Evolutionary conservation across 768 basidiomycete species (phyloP), one percentile per base, ranked within the genome.

Genomic region (Galerina marginata): DNA sequence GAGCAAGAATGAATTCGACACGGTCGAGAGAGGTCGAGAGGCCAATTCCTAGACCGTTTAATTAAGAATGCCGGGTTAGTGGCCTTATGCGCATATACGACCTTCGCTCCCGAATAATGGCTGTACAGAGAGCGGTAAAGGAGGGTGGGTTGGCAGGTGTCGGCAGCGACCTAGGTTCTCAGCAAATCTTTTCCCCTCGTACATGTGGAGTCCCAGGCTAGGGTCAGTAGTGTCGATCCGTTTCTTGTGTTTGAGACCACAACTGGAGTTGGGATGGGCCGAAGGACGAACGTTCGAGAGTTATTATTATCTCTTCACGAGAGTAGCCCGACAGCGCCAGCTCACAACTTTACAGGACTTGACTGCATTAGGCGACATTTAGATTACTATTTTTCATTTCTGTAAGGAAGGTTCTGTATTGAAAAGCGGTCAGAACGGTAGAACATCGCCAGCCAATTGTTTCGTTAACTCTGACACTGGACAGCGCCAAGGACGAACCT

Each of bases 51-150:
- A 33, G 15, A 33, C n/a, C 15, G 14, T 9, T 44, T 15, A 36
- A 36, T 43, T 33, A 37, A 52, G 36, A 12, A 36, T 37, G 37
- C 50, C 29, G 29, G 29, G 29, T 25, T 20, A 15, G 37, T 25
- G 51, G 36, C 51, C 38, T 16, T 23, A 6, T n/a, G 20, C 14
- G 39, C n/a, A 49, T 29, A 9, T 33, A 33, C 29, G 36, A 3
- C 14, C 40, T 15, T 44, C 26, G 48, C 49, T 52, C 16, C 57
- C 57, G 57, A 58, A 43, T 58, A 58, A 33, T 43, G 57, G 57
- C 57, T 51, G 49, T 58, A 40, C 38, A 39, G 9, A 12, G 6
- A 25, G 23, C 23, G 12, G 50, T 52, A 20, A 39, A 39, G 20
- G 16, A 39, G n/a, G 40, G 9, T 47, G 9, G 20, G 11, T 1